Base-by-base conservation (phyloP, 2,329 filamentous ascomycete genomes). In the Ramichloridium luteum region DNA sequence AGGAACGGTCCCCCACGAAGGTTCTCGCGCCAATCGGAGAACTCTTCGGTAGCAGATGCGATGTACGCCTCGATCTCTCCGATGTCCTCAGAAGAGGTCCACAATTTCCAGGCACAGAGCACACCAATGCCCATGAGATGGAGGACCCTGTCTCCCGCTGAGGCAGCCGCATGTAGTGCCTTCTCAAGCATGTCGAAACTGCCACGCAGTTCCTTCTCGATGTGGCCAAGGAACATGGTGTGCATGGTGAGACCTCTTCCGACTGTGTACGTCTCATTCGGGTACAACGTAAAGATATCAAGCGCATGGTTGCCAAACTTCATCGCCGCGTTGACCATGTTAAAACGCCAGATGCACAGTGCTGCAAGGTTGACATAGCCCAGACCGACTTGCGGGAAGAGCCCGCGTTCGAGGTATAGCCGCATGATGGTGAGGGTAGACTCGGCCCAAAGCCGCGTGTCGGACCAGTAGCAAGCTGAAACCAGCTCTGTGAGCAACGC, bases 51-150 rank as follows among this genome's bases (percentile, higher is more conserved):
- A n/a, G 74, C 70, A 38, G 77, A 81, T 28, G 74, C 68, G 44
- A 77, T 79, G 49, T 74, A 81, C 0, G 68, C 67, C 50, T 85
- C 80, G 0, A 84, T 59, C 34, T 86, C 80, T 10, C 64, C 61
- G 28, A 75, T 62, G 36, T 82, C 77, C 40, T 82, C 73, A 42
- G 75, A 77, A 8, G 20, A 8, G 9, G 72, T 69, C 53, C 77
- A 84, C 34, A 85, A 70, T 42, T 72, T 75, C 45, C 78, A 70
- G 40, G 72, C 68, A 3, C 76, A 73, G 17, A 70, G 66, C 13
- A 84, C 60, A 0, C 79, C 81, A 31, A 80, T 72, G 44, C 77
- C 79, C 6, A 86, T 60, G 17, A 86, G 74, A 5, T 77, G 74
- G 1, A 80, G 70, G 32, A 79, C 74, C 16, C 78, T 69, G 49